Conservation (phyloP, 495 filamentous ascomycete genomes). For the Talaromyces thailandensis region DNA sequence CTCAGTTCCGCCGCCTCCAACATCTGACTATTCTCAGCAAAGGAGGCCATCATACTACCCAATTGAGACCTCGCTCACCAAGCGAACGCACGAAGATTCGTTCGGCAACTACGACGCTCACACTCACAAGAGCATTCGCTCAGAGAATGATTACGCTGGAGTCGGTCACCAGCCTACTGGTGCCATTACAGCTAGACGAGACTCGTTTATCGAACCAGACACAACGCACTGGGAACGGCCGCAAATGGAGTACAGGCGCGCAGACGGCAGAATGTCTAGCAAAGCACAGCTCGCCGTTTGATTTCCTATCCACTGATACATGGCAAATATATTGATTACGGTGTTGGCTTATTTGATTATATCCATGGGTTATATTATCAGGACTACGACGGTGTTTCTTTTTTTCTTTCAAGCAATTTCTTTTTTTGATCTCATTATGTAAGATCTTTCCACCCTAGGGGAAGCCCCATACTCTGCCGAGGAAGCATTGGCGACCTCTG, state of each 20-base stretch:
- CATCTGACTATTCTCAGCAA: not conserved
- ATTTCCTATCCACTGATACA: not conserved
- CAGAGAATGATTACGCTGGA: constrained; percentile 16
- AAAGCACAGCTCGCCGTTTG: constrained; percentile 2
- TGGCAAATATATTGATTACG: not conserved
- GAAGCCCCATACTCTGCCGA: not conserved
- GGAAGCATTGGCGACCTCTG: not conserved
- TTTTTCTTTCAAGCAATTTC: not conserved
- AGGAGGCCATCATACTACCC: constrained; percentile 19
- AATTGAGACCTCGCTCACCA: constrained; percentile 19
- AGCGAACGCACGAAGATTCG: constrained; percentile 33
- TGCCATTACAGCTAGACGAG: not conserved
- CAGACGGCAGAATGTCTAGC: constrained; percentile 7
- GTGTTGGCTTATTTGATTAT: not conserved
- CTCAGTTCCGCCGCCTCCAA: not conserved
- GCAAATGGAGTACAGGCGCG: constrained; percentile 9
- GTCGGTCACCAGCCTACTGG: constrained; percentile 1
- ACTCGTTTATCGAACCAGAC: not conserved
- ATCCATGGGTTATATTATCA: not conserved
- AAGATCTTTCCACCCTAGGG: not conserved
- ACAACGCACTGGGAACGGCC: not conserved
- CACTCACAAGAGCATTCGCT: constrained; percentile 44
- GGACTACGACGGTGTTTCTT: not conserved
- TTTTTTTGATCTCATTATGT: not conserved
- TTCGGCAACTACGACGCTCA: constrained; percentile 30